Evolutionary conservation across 176 grass and related monocot species (phyloP).

Genomic region (Ampelocalamus luodianensis): DNA sequence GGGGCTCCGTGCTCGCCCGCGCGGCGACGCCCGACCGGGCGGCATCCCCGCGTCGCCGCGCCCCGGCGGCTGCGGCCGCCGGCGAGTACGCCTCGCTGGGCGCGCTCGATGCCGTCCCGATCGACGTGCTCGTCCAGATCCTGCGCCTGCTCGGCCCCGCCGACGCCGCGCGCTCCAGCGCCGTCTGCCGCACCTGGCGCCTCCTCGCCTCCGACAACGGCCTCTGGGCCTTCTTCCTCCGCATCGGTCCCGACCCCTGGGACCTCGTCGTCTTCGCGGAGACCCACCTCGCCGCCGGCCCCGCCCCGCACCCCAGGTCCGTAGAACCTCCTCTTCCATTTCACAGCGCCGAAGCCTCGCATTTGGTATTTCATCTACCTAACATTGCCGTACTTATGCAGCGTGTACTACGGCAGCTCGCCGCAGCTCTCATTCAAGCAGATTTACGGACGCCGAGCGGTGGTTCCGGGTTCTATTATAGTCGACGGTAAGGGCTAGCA

Average conservation of each 20-base stretch:
- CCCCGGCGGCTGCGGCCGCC: not conserved
- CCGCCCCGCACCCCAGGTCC: conserved; percentile 43
- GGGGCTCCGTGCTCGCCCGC: conserved; percentile 63
- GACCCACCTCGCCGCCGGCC: conserved; percentile 65
- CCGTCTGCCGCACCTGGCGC: conserved; percentile 70
- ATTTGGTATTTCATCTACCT: conserved; percentile 1
- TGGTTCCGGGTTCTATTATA: conserved; percentile 77
- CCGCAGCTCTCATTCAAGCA: conserved; percentile 73
- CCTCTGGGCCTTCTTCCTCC: conserved; percentile 82
- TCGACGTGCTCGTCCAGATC: conserved; percentile 80
- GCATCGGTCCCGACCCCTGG: conserved; percentile 72
- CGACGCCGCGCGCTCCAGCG: conserved; percentile 57
- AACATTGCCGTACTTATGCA: conserved; percentile 32
- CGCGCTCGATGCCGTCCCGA: conserved; percentile 67
- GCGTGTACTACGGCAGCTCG: conserved; percentile 51
- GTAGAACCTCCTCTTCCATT: not conserved
- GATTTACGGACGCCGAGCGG: conserved; percentile 59
- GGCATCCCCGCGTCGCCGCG: conserved; percentile 30
- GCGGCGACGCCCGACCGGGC: conserved; percentile 23
- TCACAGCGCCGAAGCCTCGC: not conserved
- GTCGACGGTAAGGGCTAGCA: conserved; percentile 69
- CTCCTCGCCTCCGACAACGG: conserved; percentile 71
- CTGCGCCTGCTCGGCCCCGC: conserved; percentile 68
- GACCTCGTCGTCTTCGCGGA: conserved; percentile 83
- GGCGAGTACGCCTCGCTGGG: conserved; percentile 53